Base-by-base conservation (phyloP, 148 eudicot species). In the Oxyria digyna region DNA sequence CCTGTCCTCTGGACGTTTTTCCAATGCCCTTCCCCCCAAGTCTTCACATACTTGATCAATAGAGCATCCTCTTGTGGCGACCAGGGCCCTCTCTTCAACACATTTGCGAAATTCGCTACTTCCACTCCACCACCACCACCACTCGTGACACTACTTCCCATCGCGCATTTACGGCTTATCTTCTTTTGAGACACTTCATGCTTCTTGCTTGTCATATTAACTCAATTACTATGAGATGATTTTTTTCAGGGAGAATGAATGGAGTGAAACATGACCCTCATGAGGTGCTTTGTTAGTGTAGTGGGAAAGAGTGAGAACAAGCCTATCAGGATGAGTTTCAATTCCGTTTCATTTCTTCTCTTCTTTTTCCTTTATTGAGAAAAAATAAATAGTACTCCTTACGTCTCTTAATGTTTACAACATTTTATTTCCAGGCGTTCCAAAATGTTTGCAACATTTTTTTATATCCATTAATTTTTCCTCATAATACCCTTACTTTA, bases 21-120 rank as follows among this genome's bases (percentile, higher is more conserved):
- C 85, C 85, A 82, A 24, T 74, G 72, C 27, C 74, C 59, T 15
- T 69, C 65, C 4, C 85, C 85, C 0, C 71, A 11, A 35, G 42
- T 69, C 65, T 50, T 72, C 70, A 82, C 78, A 6, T 72, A 75
- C 38, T 69, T 69, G 20, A 20, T 74, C 67, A 82, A 66, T 43
- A 74, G 24, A 17, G 49, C 72, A 42, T 82, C 85, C 67, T 82
- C 85, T 62, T 69, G 77, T 26, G 33, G 29, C 10, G 80, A 72
- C 85, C 82, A 79, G 18, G 78, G 74, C 29, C 82, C 82, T 67
- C 74, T 82, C 82, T 62, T 82, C 4, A 38, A 49, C 10, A 15
- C 38, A 13, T 4, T 14, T 31, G 65, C 65, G 3, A 8, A 13
- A 15, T 29, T 33, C 6, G 35, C 10, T 1, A 18, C 10, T 18